Evolutionary conservation across 441 rosid genomes (phyloP), one percentile per base, ranked within the genome.

Genomic region (Pelargonium cotyledonis): DNA sequence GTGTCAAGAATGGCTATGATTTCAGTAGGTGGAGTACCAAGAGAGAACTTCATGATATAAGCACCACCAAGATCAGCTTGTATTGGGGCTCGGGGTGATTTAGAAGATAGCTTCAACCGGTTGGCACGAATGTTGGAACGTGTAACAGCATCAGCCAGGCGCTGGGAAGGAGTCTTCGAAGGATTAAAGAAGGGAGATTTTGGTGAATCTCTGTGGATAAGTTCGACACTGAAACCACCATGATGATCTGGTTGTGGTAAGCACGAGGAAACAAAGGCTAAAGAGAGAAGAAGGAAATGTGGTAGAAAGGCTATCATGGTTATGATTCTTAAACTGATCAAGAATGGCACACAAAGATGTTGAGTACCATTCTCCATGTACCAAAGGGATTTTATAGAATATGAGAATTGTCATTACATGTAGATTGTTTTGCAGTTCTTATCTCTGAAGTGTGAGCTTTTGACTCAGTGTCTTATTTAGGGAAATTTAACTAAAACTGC

Each of bases 1-100:
- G 84, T 78, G 64, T 80, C 82, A 7, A 79, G 80, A 0, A 74
- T 66, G 2, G 65, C 82, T 1, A 80, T 0, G 8, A 73, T 66
- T 8, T 19, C 7, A 12, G 75, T 16, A 1, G 70, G 66, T 0
- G 80, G 86, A 1, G 76, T 78, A 6, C 84, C 84, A 1, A 83
- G 58, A 0, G 73, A 55, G 21, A 83, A 8, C 18, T 73, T 76
- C 79, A 80, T 75, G 41, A 79, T n/a, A 70, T 74, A 80, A 40
- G 43, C 8, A 40, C 43, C 43, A 40, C 43, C 43, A 40, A 5
- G 6, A 35, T 40, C 43, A 40, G 43, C 43, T 40, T 8, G 1
- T 40, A 40, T 8, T 40, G 43, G 43, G 43, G 60, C 19, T 53
- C 6, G 60, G 18, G 60, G 7, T 53, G 19, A 53, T 16, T 15